Percentiles rank a stretch among this genome's conserved stretches.
These are phyloP conservation scores for Hura crepitans DNA, from an alignment of 441 rosid genomes.

Conservation along the genomic window DNA sequence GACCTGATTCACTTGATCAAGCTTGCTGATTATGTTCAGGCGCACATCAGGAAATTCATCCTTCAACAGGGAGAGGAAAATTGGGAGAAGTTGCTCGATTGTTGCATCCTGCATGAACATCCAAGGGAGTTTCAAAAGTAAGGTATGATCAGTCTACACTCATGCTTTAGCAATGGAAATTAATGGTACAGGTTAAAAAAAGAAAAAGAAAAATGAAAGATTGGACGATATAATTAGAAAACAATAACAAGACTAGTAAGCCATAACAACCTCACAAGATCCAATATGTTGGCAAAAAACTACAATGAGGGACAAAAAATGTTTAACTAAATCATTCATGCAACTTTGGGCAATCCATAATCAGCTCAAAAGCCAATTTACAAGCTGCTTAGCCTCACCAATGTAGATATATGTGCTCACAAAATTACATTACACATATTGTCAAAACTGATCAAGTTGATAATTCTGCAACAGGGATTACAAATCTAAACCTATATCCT, in stretches of 20 bases:
- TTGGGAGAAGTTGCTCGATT: slow-evolving; percentile 91
- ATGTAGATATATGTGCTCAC: neutral
- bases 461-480: neutral
- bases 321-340: neutral
- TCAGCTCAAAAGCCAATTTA: neutral
- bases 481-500: neutral
- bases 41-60: slow-evolving; percentile 98
- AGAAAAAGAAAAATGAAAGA: neutral
- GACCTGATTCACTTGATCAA: slow-evolving; percentile 98
- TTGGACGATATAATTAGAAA: neutral
- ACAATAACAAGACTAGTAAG: neutral
- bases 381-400: neutral
- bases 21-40: slow-evolving; percentile 93
- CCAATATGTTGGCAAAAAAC: neutral
- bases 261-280: neutral
- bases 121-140: slow-evolving; percentile 22
- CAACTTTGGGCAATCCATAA: neutral
- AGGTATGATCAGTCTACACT: slow-evolving; percentile 1
- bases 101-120: slow-evolving; percentile 78
- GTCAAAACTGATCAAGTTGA: neutral
- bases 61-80: slow-evolving; percentile 84
- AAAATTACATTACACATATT: neutral
- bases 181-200: neutral
- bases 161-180: neutral
- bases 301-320: neutral